Base-by-base conservation (phyloP, 23 red algal genomes). In the Chondrus crispus region DNA sequence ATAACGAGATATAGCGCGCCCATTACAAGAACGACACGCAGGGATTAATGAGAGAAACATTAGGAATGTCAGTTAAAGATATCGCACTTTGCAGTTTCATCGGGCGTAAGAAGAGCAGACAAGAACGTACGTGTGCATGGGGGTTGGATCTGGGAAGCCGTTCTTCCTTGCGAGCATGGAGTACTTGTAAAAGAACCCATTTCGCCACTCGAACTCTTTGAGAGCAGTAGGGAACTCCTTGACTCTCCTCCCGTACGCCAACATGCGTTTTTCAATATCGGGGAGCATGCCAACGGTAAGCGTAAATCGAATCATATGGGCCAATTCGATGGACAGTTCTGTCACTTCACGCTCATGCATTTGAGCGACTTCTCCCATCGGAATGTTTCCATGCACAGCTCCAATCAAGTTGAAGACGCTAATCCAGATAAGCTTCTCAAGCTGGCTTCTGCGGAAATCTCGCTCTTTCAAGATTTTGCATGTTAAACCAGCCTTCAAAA, bases 361-460 rank as follows among this genome's bases (percentile, higher is more conserved):
- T 11, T 46, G 46, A 4, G 89, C 95, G 3, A 93, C 90, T 42
- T 97, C 81, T 3, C 95, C 95, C 84, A 97, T 72, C 14, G 95
- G 35, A 43, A 94, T 93, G 26, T 85, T 88, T 35, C 81, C 80
- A 74, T 95, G 79, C 6, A 85, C 79, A 24, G 88, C 80, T 33
- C 88, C 74, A 29, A 95, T 45, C 18, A 95, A 78, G 55, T 87
- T 95, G 73, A 93, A 95, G 26, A 93, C 89, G 30, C 81, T 94
- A 18, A 98, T 98, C 96, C 96, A 98, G n/a, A 98, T 84, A 28
- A 98, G 88, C 45, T 98, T 98, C 39, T 98, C 96, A 36, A 95
- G 69, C 71, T 80, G 92, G 39, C 50, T 75, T 40, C 91, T 71
- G 24, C 91, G 46, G 58, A 95, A 98, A 40, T 95, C 96, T 11